Conservation (phyloP, 306 rosid genomes). For the Nissolia schottii region DNA sequence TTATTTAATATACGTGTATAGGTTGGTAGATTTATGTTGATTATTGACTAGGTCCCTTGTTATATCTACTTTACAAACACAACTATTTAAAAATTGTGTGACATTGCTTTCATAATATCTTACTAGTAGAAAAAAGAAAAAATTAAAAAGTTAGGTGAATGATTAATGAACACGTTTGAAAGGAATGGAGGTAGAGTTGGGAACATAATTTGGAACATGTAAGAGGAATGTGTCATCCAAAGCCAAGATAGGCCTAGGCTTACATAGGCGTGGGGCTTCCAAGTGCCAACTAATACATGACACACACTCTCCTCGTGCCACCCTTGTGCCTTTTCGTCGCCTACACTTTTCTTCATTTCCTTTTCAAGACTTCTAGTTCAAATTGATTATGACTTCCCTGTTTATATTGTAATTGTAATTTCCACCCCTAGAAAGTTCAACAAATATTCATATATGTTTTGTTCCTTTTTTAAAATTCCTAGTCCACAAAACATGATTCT, state of each 20-base stretch:
- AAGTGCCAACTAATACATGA: constrained; percentile 38
- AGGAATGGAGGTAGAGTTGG: neutral
- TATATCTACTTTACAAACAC: neutral
- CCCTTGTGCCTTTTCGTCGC: constrained; percentile 32
- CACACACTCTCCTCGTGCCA: constrained; percentile 54
- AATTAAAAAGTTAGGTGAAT: neutral
- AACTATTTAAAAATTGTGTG: neutral
- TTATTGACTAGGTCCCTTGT: neutral
- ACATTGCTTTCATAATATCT: neutral
- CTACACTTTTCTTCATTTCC: constrained; percentile 1
- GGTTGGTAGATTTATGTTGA: neutral
- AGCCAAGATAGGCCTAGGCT: constrained; percentile 14
- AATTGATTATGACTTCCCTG: constrained; percentile 13
- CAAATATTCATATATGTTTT: neutral
- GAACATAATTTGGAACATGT: too few species aligned
- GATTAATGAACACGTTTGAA: neutral
- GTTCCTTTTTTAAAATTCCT: neutral
- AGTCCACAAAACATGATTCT: neutral
- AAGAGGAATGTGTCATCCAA: constrained; percentile 34
- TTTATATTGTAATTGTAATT: neutral
- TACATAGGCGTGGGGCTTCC: constrained; percentile 38
- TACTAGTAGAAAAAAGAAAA: neutral
- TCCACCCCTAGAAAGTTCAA: neutral
- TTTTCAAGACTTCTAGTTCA: constrained; percentile 5
- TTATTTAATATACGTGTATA: neutral